Conservation (phyloP, 2,329 filamentous ascomycete species). For the Exophiala phaeomuriformis region DNA sequence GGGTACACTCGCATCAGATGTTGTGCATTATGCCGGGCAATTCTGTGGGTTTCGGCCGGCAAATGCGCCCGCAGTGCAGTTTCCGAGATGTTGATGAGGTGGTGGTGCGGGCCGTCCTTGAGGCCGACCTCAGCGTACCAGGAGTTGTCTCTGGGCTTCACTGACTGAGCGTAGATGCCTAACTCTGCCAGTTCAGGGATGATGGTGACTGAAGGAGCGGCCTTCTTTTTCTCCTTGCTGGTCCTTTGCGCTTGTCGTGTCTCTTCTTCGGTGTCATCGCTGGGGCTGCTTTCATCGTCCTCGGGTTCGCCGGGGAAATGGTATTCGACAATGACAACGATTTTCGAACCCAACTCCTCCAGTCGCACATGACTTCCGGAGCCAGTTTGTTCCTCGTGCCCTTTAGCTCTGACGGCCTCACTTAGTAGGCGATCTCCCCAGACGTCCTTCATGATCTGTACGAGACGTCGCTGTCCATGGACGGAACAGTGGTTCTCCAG, state of each 20-base stretch:
- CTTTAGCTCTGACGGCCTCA: slow-evolving; percentile 22
- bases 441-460: slow-evolving; percentile 24
- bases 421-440: slow-evolving; percentile 24
- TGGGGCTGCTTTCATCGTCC: slow-evolving; percentile 6
- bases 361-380: slow-evolving; percentile 22
- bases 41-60: slow-evolving; percentile 15
- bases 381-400: slow-evolving; percentile 21
- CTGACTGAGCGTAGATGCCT: slow-evolving; percentile 26
- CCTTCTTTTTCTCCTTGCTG: slow-evolving; percentile 23
- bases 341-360: slow-evolving; percentile 24
- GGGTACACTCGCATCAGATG: slow-evolving; percentile 27
- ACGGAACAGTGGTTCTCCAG: slow-evolving; percentile 25
- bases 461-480: slow-evolving; percentile 22
- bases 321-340: slow-evolving; percentile 27
- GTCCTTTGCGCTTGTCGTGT: slow-evolving; percentile 12
- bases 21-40: slow-evolving; percentile 22
- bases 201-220: slow-evolving; percentile 14
- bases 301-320: slow-evolving; percentile 20
- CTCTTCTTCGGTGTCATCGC: slow-evolving; percentile 13
- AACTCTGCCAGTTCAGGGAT: slow-evolving; percentile 26
- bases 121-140: slow-evolving; percentile 23
- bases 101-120: slow-evolving; percentile 20
- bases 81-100: slow-evolving; percentile 26
- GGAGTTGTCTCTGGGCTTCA: slow-evolving; percentile 25
- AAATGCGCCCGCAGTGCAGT: slow-evolving; percentile 19